Base-by-base conservation (phyloP, 2,329 filamentous ascomycete genomes). In the Pseudogymnoascus sp. region DNA sequence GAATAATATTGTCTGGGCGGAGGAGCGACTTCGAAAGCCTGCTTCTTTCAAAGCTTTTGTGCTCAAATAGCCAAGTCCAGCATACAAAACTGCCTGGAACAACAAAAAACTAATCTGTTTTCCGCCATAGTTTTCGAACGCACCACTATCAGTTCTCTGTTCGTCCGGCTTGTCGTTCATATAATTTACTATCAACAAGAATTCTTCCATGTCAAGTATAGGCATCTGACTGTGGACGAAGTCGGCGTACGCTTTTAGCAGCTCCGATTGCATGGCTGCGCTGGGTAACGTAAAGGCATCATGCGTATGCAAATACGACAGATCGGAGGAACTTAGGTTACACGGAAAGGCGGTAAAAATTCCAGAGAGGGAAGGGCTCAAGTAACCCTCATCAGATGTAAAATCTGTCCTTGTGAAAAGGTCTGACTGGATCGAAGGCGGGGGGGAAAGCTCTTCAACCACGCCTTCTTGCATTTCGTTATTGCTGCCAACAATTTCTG, bases 51-150 rank as follows among this genome's bases (percentile, higher is more conserved):
- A 44, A 31, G 26, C 26, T 7, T 63, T 62, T 23, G 61, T 40
- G 15, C 56, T 44, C 7, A 69, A 63, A 63, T 61, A 65, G 15
- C 61, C 62, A 26, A 63, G 63, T 17, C 63, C 68, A 46, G 68
- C 67, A 62, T 67, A 69, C 65, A 70, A 65, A 9, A 70, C 64
- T 19, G 66, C 67, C 50, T 70, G 68, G 31, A 70, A 70, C 10
- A 70, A 59, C 26, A 70, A 63, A 13, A 70, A 53, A 13, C 35
- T 63, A 15, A 68, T 68, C 33, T 63, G 40, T 4, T 37, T 37
- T 40, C 29, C 23, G 17, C n/a, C 10, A 21, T 23, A 29, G 29
- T 29, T 50, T 29, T 50, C 15, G 44, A 50, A 17, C 44, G 0
- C 7, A 50, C 2, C 15, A 29, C 44, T 50, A 50, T 50, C 13